Evolutionary conservation across 2,329 filamentous ascomycete genomes (phyloP), one percentile per base, ranked within the genome.

Genomic region (Penicillium sp.): DNA sequence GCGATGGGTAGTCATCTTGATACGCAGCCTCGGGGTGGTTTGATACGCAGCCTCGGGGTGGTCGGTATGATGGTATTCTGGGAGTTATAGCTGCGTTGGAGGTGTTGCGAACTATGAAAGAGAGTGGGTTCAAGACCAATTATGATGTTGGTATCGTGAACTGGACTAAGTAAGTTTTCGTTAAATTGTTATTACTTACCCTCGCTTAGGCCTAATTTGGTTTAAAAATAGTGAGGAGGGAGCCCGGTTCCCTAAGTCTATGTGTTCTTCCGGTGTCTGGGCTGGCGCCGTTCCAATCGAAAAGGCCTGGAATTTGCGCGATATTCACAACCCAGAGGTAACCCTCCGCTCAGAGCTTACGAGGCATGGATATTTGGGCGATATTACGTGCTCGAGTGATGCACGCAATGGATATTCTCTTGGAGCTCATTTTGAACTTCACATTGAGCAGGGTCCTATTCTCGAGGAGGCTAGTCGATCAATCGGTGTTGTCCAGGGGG

Each of bases 371-470:
- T 90, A 88, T 60, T 71, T 89, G 0, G 89, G 89, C 2, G 61
- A 72, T 0, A 73, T 78, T 0, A 76, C 81, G 9, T 81, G 29
- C 29, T 15, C 29, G 29, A 31, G 82, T 18, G 83, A 48, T 11
- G n/a, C 49, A 4, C 26, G 29, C 3, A 49, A 55, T 3, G 77
- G 77, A 20, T 81, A 79, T 40, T 86, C 87, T 0, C 84, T 92
- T 66, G 86, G 82, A 0, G 88, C 88, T 0, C 89, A 92, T 67
- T 92, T 92, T 64, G 89, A 92, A 69, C 78, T 92, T 6, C 89
- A 92, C 66, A 92, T 92, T 45, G 89, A 92, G 68, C 89, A 93
- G 69, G 88, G 88, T 0, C 87, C 88, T 0, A 82, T 89, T 14
- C 79, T 92, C 0, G 86, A 90, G 63, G 79, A 80, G 23, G 77